These are phyloP conservation scores for Naganishia vaughanmartiniae DNA, from an alignment of 768 basidiomycete genomes.

Conservation along the genomic window DNA sequence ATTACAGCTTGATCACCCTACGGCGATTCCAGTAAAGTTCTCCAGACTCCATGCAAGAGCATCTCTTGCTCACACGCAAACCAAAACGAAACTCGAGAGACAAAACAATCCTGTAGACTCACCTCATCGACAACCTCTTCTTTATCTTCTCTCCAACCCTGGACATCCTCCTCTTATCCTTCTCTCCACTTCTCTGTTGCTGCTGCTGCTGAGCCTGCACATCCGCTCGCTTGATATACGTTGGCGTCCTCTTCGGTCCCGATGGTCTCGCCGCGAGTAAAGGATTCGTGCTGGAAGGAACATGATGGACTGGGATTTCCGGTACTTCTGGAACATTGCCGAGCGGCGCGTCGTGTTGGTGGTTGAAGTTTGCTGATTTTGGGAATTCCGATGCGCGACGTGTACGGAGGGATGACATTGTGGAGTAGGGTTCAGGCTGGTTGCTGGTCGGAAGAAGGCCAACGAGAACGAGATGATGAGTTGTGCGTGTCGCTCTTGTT, in stretches of 20 bases:
- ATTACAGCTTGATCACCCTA: neutral
- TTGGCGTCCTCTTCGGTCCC: constrained; percentile 5
- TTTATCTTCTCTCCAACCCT: constrained; percentile 83
- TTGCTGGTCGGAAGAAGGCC: too few relatives aligned
- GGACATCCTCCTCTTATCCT: constrained; percentile 50
- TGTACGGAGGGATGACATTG: constrained; percentile 19
- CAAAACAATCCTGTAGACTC: constrained; percentile 56
- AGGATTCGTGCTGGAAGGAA: constrained; percentile 5
- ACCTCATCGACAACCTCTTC: constrained; percentile 92
- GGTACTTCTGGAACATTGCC: neutral
- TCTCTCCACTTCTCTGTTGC: constrained; percentile 6
- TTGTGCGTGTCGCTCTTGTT: too few relatives aligned
- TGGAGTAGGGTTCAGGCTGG: neutral
- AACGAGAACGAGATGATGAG: too few relatives aligned
- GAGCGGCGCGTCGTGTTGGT: neutral
- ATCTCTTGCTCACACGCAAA: too few relatives aligned
- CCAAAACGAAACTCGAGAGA: neutral
- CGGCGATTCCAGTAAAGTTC: too few relatives aligned
- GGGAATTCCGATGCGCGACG: constrained; percentile 18
- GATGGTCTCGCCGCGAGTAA: neutral
- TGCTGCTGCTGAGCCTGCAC: constrained; percentile 5
- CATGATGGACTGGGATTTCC: constrained; percentile 13
- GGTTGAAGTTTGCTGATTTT: neutral
- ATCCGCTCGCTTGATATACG: constrained; percentile 29
- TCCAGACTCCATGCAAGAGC: too few relatives aligned